Evolutionary conservation across 345 rosid genomes (phyloP).

Genomic region (Psidium friedrichsthalianum): DNA sequence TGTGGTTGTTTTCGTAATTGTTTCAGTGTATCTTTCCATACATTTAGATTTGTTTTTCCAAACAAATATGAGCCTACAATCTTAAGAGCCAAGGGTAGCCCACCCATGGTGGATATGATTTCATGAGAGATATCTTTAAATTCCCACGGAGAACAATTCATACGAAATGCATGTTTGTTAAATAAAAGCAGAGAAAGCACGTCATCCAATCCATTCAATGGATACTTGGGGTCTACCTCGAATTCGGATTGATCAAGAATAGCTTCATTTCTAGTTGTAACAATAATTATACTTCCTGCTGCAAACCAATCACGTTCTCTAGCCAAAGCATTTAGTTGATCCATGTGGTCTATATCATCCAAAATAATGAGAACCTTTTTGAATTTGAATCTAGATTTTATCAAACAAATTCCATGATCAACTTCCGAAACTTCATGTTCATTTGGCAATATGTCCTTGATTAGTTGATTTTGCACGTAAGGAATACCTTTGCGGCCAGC

Average conservation of each 20-base stretch:
- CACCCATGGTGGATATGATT: not conserved
- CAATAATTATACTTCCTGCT: not conserved
- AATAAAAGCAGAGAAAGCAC: not conserved
- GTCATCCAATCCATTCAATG: not conserved
- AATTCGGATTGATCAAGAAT: not conserved
- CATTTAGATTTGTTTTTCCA: not conserved
- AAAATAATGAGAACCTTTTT: not conserved
- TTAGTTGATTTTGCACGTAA: not conserved
- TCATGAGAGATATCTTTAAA: not conserved
- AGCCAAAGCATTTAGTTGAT: not conserved
- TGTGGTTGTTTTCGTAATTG: not conserved
- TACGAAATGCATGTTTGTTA: not conserved
- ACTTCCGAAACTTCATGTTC: not conserved
- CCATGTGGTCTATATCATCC: not conserved
- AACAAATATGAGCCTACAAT: not conserved
- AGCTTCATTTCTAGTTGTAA: not conserved
- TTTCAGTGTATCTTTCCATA: not conserved
- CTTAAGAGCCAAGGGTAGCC: not conserved
- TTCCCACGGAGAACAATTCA: not conserved
- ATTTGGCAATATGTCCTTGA: not conserved
- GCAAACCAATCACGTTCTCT: not conserved
- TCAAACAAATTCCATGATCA: not conserved
- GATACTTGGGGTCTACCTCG: not conserved
- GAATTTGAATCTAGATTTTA: not conserved
- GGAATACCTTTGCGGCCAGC: not conserved